Base-by-base conservation (phyloP, 495 filamentous ascomycete genomes). In the Hypoxylon trugodes region DNA sequence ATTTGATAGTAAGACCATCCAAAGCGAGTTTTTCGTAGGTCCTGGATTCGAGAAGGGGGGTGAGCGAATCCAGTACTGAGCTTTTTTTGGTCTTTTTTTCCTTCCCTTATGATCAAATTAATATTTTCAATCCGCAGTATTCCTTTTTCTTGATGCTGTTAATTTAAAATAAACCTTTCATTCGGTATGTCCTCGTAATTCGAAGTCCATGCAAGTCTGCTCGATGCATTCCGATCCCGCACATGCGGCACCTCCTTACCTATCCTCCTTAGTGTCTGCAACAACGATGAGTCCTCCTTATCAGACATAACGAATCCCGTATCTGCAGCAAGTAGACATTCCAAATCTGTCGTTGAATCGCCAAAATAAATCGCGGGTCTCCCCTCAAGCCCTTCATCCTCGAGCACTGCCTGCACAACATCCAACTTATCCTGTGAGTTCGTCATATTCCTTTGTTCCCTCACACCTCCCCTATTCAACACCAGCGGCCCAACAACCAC, bases 271-370 rank as follows among this genome's bases (percentile, higher is more conserved):
- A 81, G 43, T 10, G 73, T 74, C 45, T 49, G 33, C 16, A 81
- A 33, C 43, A 81, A 37, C 52, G 65, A 72, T 36, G 74, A 74
- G 4, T 67, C 58, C 13, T 70, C 71, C 6, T 59, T 54, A 46
- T 79, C 73, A 10, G 75, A 69, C 26, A 81, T 61, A 18, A 81
- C 71, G 24, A 80, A 68, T 1, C 76, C 77, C 41, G 66, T 13
- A 13, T 69, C 61, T 1, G 73, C 74, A 35, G 62, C 64, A n/a
- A 78, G 50, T 40, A 81, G 43, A 43, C 77, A 80, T 45, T 75
- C 73, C 52, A 75, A 60, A 56, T 75, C 73, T 1, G 73, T 75
- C 0, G 71, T 72, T 22, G 73, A 75, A 53, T 75, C 73, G 6
- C 73, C 73, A 25, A 75, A 70, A 45, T 75, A 75, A 21, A 70